Evolutionary conservation across 495 filamentous ascomycete species (phyloP).

Genomic region (Neurospora sp.): DNA sequence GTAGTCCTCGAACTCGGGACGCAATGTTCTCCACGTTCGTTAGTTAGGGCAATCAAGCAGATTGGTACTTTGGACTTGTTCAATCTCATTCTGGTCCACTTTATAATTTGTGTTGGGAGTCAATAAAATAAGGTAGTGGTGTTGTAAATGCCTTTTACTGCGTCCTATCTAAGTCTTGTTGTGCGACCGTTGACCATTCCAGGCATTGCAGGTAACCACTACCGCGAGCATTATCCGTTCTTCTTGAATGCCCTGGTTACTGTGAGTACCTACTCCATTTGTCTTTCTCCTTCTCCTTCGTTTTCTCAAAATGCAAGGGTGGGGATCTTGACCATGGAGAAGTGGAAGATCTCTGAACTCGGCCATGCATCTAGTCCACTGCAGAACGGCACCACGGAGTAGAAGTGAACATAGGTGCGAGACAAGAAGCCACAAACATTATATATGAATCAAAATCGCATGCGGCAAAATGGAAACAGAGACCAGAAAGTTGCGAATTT

Average conservation of each 20-base stretch:
- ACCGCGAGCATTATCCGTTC: background rate
- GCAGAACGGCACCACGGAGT: background rate
- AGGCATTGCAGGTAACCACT: background rate
- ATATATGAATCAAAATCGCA: background rate
- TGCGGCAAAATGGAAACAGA: background rate
- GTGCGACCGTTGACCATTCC: background rate
- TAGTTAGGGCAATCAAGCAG: background rate
- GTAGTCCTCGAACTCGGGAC: background rate
- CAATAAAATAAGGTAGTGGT: background rate
- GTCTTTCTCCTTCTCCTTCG: background rate
- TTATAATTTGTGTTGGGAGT: background rate
- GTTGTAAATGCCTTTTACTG: background rate
- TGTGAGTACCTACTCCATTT: background rate
- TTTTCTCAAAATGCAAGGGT: background rate
- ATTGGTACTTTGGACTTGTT: background rate
- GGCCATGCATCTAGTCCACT: background rate
- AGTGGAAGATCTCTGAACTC: background rate
- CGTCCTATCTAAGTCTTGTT: background rate
- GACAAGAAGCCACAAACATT: background rate
- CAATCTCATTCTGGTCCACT: background rate
- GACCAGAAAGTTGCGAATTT: slow-evolving; percentile 1
- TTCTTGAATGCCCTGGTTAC: background rate
- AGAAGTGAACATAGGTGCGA: background rate
- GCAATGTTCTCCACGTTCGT: background rate
- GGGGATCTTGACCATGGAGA: background rate